phyloP scores from a whole-genome alignment of 2,329 filamentous ascomycete species.

The Alternaria triticimaculans region DNA sequence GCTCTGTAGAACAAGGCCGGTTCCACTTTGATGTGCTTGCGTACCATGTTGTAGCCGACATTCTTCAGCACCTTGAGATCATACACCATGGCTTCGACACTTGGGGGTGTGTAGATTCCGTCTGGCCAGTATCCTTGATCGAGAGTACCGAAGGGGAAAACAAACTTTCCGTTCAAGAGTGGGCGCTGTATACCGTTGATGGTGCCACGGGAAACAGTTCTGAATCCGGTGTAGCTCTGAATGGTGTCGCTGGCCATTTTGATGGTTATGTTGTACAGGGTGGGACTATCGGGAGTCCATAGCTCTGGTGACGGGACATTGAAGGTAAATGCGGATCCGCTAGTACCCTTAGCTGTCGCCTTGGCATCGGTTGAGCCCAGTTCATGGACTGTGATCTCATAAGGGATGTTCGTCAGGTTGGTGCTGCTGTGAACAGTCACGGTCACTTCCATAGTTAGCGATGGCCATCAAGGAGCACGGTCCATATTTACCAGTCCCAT shows the following conservation, averaged over 20 bases:
- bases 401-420: constrained; percentile 41
- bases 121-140: constrained; percentile 78
- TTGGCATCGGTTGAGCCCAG: constrained; percentile 48
- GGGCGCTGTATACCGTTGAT: constrained; percentile 67
- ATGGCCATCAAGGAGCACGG: not conserved
- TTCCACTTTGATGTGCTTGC: constrained; percentile 76
- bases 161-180: constrained; percentile 71
- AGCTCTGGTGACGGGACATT: constrained; percentile 61
- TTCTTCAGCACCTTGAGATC: constrained; percentile 69
- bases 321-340: constrained; percentile 63
- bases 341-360: constrained; percentile 52
- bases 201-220: constrained; percentile 64
- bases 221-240: constrained; percentile 72
- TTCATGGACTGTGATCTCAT: constrained; percentile 51
- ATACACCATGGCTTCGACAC: constrained; percentile 69
- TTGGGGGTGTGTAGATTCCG: constrained; percentile 70
- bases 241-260: constrained; percentile 61
- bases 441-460: constrained; percentile 55
- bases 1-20: constrained; percentile 71
- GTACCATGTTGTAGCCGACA: constrained; percentile 72
- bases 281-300: constrained; percentile 70
- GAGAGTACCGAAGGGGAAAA: constrained; percentile 71
- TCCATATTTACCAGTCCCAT: constrained; percentile 37
- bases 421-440: constrained; percentile 61
- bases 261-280: constrained; percentile 69